Evolutionary conservation across 2,329 filamentous ascomycete genomes (phyloP).

Genomic region (Fusarium sp.): DNA sequence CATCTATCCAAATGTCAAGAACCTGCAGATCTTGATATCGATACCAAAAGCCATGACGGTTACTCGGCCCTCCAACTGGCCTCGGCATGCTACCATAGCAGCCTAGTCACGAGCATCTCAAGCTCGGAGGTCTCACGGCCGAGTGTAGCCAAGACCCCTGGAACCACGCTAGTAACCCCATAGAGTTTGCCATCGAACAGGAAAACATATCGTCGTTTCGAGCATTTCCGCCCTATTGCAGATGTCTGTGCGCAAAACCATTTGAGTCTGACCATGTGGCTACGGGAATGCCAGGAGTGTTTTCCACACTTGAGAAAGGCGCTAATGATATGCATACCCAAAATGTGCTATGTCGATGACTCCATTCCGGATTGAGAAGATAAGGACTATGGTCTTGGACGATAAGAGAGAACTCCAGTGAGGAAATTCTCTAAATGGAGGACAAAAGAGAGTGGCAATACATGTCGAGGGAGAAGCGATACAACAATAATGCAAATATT

Average conservation of each 20-base stretch:
- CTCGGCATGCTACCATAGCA: neutral
- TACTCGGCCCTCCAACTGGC: neutral
- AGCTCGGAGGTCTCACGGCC: neutral
- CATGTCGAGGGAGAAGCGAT: too few species aligned
- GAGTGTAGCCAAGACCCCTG: neutral
- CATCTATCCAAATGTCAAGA: neutral
- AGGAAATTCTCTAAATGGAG: too few species aligned
- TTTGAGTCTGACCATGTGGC: neutral
- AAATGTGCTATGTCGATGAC: neutral
- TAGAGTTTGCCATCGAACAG: neutral
- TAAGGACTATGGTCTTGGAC: too few species aligned
- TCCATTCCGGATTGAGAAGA: neutral
- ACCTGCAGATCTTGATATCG: neutral
- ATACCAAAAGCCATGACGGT: neutral
- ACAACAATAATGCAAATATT: too few species aligned
- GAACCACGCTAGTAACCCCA: neutral
- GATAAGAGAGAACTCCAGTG: too few species aligned
- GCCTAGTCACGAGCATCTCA: neutral
- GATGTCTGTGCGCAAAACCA: neutral
- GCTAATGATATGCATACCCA: neutral
- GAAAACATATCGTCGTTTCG: neutral
- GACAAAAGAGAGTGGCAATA: too few species aligned
- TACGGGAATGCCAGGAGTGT: neutral
- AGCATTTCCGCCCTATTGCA: neutral
- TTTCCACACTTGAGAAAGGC: fast-evolving